Evolutionary conservation across 1,284 basidiomycete genomes (phyloP).

Genomic region (Trichosporon asahii): DNA sequence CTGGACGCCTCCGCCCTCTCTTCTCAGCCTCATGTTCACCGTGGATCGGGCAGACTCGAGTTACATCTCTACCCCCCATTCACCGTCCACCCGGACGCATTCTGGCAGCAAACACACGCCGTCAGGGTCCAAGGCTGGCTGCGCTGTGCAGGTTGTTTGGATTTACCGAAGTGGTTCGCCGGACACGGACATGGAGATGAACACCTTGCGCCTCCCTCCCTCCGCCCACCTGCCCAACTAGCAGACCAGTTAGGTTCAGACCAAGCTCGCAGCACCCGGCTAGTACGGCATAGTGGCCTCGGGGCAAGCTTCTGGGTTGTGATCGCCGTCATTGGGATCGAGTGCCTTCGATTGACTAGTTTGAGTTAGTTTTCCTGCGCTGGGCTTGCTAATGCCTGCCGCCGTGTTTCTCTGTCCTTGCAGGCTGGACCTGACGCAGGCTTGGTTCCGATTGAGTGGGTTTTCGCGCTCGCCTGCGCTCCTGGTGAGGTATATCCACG

Average conservation of each 20-base stretch:
- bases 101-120: not conserved
- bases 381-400: not conserved
- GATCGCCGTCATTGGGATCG: conserved; percentile 1
- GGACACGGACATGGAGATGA: not conserved
- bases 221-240: not conserved
- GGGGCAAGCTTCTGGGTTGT: not conserved
- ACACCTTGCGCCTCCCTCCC: not conserved
- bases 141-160: not conserved
- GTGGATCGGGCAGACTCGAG: not conserved
- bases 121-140: not conserved
- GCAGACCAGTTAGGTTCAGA: not conserved
- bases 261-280: not conserved
- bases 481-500: not conserved
- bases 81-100: conserved; percentile 1
- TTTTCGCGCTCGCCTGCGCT: not conserved
- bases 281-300: not conserved
- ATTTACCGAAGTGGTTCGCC: not conserved
- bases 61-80: not conserved
- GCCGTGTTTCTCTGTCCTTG: not conserved
- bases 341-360: not conserved
- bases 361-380: conserved; percentile 3
- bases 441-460: not conserved
- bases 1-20: not conserved
- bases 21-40: not conserved
- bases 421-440: not conserved